Conservation (phyloP, 805 yeast species). For the Candida fluviatilis region DNA sequence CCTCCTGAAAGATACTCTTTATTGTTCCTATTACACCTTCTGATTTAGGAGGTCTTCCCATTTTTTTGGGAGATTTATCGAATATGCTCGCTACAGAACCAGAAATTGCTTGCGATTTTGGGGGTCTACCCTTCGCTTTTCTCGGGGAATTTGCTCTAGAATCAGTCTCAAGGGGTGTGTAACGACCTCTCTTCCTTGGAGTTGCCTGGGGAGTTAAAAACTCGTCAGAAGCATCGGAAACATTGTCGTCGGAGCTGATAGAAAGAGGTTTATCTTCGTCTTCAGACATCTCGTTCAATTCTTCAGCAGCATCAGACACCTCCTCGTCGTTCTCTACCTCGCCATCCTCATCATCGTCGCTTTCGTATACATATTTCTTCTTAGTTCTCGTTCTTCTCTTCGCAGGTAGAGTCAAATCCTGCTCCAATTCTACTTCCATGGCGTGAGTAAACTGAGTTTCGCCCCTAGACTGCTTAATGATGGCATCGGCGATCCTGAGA, state of each 20-base stretch:
- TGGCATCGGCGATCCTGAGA: conserved; percentile 39
- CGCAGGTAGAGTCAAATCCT: conserved; percentile 9
- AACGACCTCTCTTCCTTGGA: neutral
- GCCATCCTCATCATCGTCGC: conserved; percentile 10
- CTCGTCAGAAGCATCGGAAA: conserved; percentile 2
- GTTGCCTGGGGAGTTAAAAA: conserved; percentile 6
- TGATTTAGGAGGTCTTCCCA: conserved; percentile 27
- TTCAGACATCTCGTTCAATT: neutral
- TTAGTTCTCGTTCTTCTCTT: conserved; percentile 29
- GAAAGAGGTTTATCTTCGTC: neutral
- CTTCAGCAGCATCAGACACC: conserved; percentile 5
- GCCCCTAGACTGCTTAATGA: conserved; percentile 21
- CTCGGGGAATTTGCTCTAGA: conserved; percentile 7
- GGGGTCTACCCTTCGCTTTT: conserved; percentile 12
- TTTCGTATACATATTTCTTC: conserved; percentile 1
- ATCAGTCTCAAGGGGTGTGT: neutral
- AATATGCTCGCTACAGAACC: conserved; percentile 31
- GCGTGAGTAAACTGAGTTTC: conserved; percentile 9
- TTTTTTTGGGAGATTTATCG: conserved; percentile 6
- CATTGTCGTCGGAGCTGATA: neutral
- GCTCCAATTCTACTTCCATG: conserved; percentile 12
- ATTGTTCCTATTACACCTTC: conserved; percentile 22
- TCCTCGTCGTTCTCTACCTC: conserved; percentile 7
- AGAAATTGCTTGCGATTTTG: conserved; percentile 19
- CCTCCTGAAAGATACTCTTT: conserved; percentile 29